Evolutionary conservation across 306 rosid genomes (phyloP).

Genomic region (Pyrus bretschneideri): DNA sequence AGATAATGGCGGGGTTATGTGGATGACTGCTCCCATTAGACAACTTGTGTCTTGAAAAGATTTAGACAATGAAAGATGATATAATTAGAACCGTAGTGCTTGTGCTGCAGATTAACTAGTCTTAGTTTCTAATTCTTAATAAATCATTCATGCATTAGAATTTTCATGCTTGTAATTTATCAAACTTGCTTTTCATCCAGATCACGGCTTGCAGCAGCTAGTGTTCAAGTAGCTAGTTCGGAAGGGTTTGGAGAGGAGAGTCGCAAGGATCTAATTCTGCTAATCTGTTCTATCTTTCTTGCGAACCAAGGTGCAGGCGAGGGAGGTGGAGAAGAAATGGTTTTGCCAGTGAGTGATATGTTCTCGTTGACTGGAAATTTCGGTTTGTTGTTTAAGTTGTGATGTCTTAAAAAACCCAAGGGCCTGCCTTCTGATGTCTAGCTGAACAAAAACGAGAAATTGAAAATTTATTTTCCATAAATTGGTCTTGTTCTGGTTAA

Average conservation of each 20-base stretch:
- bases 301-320: slow-evolving; percentile 83
- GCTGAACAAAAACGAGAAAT: not conserved
- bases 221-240: slow-evolving; percentile 32
- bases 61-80: not conserved
- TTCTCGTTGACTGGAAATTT: not conserved
- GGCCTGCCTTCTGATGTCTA: not conserved
- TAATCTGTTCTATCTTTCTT: slow-evolving; percentile 81
- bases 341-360: slow-evolving; percentile 39
- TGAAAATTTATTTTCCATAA: not conserved
- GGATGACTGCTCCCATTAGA: too few species aligned
- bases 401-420: not conserved
- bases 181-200: slow-evolving; percentile 20
- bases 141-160: not conserved
- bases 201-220: slow-evolving; percentile 48
- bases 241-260: slow-evolving; percentile 41
- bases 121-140: not conserved
- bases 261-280: slow-evolving; percentile 47
- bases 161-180: not conserved
- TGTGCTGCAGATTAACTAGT: not conserved
- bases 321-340: slow-evolving; percentile 58
- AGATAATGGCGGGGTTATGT: not conserved
- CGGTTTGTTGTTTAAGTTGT: not conserved
- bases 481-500: too few species aligned
- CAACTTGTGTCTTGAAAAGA: not conserved
- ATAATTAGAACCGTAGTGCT: not conserved